Evolutionary conservation across 2,329 filamentous ascomycete genomes (phyloP), one percentile per base, ranked within the genome.

Genomic region (Alternaria angustiovoidea): DNA sequence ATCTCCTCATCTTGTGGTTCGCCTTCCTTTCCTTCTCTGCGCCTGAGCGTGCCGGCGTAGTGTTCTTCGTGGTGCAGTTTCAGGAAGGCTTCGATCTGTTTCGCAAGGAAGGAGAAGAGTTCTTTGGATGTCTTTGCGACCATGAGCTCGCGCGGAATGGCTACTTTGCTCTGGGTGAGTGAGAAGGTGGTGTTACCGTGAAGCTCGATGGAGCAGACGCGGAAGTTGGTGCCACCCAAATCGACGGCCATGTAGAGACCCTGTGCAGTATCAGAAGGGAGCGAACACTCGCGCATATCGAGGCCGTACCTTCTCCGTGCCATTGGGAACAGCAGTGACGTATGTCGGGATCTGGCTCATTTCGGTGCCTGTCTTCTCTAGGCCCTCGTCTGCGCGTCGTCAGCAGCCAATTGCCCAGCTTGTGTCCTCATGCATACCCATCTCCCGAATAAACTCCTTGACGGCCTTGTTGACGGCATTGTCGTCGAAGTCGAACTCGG

Each of bases 311-410:
- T 97, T 96, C 82, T 99, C 95, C 4, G 94, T 97, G 71, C 95
- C 95, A 86, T 98, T 95, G 75, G 95, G 95, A 28, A 98, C 94
- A 36, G 88, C 90, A 1, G 95, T 98, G 68, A 99, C 94, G 80
- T 97, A 99, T 42, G 94, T 97, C 7, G 95, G 95, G 74, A 99
- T 98, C 82, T 98, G 95, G 81, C 91, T 94, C 83, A 99, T 81
- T 69, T 90, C 93, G 32, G 92, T 90, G 63, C 89, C 90, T 70
- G 94, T 88, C 72, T 89, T 88, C 61, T 87, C 82, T 67, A 98
- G 82, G 28, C 95, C 95, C 83, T 96, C 91, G 66, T 91, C 91
- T 94, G 70, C 66, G 41, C 44, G 53, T 41, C 43, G 65, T 71
- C 65, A 67, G 70, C 59, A n/a, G 51, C 52, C 42, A 28, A 18